phyloP scores from a whole-genome alignment of 208 protist genomes.

The Wallacemonas rigidus region DNA sequence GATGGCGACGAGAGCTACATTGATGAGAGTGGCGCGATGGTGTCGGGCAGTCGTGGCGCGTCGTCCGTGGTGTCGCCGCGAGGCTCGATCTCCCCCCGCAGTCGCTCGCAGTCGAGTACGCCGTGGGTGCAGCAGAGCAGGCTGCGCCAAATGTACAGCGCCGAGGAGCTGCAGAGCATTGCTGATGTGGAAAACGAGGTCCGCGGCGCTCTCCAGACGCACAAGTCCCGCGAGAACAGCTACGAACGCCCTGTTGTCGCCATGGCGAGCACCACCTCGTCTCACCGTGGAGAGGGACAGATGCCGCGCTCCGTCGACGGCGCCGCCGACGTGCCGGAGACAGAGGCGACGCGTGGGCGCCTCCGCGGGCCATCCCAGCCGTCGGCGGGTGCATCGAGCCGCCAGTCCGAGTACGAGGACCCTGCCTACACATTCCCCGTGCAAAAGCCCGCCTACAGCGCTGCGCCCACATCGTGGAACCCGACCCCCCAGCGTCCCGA shows the following conservation, averaged over 20 bases:
- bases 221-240: slow-evolving; percentile 33
- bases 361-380: slow-evolving; percentile 3
- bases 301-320: slow-evolving; percentile 14
- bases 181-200: slow-evolving; percentile 64
- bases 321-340: slow-evolving; percentile 11
- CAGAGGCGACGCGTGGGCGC: slow-evolving; percentile 14
- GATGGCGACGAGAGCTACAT: slow-evolving; percentile 9
- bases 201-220: slow-evolving; percentile 37
- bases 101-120: slow-evolving; percentile 26
- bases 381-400: background rate
- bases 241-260: slow-evolving; percentile 14
- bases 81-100: slow-evolving; percentile 32
- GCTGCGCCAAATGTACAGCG: slow-evolving; percentile 51
- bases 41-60: background rate
- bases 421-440: slow-evolving; percentile 16
- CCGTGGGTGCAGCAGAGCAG: slow-evolving; percentile 40
- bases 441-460: background rate
- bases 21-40: slow-evolving; percentile 1
- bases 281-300: background rate
- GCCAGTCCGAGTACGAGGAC: slow-evolving; percentile 12
- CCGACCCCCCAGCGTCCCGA: background rate
- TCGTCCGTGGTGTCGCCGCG: slow-evolving; percentile 26
- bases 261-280: background rate
- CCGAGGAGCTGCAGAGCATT: slow-evolving; percentile 54
- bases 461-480: background rate